Percentiles rank a stretch among this genome's conserved stretches.
These are phyloP conservation scores for Camelina sativa DNA, from an alignment of 345 rosid species.

Conservation along the genomic window DNA sequence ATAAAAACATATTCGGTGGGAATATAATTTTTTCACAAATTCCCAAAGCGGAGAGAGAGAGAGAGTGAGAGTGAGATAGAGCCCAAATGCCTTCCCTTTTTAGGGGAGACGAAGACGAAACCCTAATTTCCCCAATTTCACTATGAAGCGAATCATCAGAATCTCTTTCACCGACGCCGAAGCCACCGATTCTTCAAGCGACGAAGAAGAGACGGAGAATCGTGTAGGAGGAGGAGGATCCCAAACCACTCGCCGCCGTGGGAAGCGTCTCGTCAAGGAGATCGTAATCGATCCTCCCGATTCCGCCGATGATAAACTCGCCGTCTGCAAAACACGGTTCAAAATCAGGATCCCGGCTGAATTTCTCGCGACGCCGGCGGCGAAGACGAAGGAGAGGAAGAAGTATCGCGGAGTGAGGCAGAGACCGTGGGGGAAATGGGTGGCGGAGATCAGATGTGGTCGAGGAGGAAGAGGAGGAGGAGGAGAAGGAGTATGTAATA, in stretches of 20 bases:
- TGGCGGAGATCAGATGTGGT: conserved; percentile 63
- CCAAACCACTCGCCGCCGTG: conserved; percentile 38
- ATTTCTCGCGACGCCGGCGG: conserved; percentile 22
- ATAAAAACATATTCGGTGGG: conserved; percentile 40
- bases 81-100: conserved; percentile 25
- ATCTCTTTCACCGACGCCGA: conserved; percentile 54
- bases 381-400: conserved; percentile 12
- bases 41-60: conserved; percentile 22
- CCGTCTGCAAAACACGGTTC: conserved; percentile 23
- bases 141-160: conserved; percentile 44
- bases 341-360: conserved; percentile 41
- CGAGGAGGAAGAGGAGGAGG: background rate
- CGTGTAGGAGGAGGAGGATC: background rate
- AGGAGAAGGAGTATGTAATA: background rate
- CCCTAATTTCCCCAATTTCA: conserved; percentile 22
- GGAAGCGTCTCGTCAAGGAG: conserved; percentile 49
- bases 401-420: conserved; percentile 62
- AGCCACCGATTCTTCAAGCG: conserved; percentile 58
- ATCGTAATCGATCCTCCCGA: conserved; percentile 36
- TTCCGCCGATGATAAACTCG: conserved; percentile 1
- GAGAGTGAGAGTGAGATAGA: too few relatives aligned
- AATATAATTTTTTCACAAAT: conserved; percentile 20
- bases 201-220: conserved; percentile 39
- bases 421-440: conserved; percentile 72
- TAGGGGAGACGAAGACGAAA: background rate